Evolutionary conservation across 2,329 filamentous ascomycete genomes (phyloP), one percentile per base, ranked within the genome.

Genomic region (Colletotrichum sp.): DNA sequence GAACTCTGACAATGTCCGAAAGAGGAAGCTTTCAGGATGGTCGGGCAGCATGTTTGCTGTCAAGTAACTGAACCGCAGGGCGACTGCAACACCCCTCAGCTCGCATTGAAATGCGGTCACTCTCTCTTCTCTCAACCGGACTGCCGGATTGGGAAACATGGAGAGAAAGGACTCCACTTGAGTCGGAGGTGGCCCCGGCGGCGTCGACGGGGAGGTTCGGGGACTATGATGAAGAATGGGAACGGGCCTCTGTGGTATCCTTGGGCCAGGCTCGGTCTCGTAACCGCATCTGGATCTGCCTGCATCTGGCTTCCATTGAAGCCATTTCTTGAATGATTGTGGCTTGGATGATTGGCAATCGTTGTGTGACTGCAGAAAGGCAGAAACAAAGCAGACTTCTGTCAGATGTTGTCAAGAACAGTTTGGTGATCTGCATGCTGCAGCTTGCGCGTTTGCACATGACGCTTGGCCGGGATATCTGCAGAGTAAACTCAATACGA

Each of bases 111-210:
- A 59, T 65, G 18, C 24, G 64, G 64, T 57, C 28, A 49, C 13
- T 12, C 36, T 62, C 21, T 30, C 44, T n/a, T 44, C 63, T 59
- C 64, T 73, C 63, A 28, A 44, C 57, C 57, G 59, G 57, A 76
- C 64, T 69, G 44, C 73, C 64, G 55, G 34, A 34, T 76, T 65
- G 64, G 73, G 64, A 32, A 76, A 73, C 44, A 64, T 32, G 62
- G 18, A 26, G 57, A 18, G 64, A 65, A 44, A 67, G 26, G 18
- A 24, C 34, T 44, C 70, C 59, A 32, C 73, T 52, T 30, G 34
- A 26, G 30, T 32, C 70, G 73, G 73, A n/a, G 44, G 57, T 73
- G 64, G 64, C 52, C 32, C 73, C 73, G 73, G 73, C 64, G 69
- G n/a, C 21, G 30, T 76, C 39, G 24, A 72, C 44, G 52, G 73